phyloP scores from a whole-genome alignment of 1,139 yeast genomes.

The Trichomonascaceae sp. region DNA sequence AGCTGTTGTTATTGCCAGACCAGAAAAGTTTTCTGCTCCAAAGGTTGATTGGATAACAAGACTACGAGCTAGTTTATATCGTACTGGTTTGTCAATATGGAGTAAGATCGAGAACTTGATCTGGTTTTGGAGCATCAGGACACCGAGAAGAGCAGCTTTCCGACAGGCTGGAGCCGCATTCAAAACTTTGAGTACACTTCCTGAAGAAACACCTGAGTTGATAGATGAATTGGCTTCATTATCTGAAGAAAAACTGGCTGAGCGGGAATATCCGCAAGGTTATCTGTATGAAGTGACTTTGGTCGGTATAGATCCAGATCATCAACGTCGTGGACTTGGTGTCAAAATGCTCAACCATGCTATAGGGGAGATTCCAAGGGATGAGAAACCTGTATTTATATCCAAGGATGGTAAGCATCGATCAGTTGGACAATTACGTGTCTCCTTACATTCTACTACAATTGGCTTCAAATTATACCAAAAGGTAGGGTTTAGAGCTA shows the following conservation, averaged over 20 bases:
- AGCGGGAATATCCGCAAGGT: neutral
- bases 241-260: neutral
- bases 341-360: slow-evolving; percentile 1
- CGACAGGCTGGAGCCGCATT: neutral
- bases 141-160: neutral
- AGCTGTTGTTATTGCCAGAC: neutral
- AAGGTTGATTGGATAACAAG: neutral
- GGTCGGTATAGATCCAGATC: neutral
- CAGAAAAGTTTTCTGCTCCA: neutral
- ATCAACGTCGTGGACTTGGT: slow-evolving; percentile 3
- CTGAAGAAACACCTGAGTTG: neutral
- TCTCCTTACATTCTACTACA: neutral
- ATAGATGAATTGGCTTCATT: neutral
- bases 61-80: neutral
- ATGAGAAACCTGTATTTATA: slow-evolving; percentile 1
- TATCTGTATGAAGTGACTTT: slow-evolving; percentile 4
- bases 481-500: neutral
- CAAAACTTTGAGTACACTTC: neutral
- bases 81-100: neutral
- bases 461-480: neutral
- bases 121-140: neutral
- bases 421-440: slow-evolving; percentile 3
- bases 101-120: neutral
- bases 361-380: neutral
- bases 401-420: slow-evolving; percentile 4